Conservation (phyloP, 768 basidiomycete species). For the Suillus occidentalis region DNA sequence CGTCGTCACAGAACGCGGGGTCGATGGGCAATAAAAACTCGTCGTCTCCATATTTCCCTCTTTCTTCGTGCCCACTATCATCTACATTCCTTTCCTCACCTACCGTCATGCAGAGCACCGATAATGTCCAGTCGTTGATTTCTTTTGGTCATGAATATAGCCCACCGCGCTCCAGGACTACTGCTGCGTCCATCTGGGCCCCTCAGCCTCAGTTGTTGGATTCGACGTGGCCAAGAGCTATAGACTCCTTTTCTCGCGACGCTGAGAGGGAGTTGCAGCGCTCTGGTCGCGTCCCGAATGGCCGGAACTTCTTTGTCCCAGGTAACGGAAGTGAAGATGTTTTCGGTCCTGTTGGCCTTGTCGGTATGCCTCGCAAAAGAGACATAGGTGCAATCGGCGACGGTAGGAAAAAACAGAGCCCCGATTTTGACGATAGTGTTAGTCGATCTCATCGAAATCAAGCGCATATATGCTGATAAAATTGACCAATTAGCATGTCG, state of each 20-base stretch:
- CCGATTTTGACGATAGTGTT: constrained; percentile 52
- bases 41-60: constrained; percentile 28
- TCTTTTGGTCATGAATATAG: constrained; percentile 40
- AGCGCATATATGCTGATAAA: constrained; percentile 31
- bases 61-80: constrained; percentile 43
- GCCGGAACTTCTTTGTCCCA: constrained; percentile 21
- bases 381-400: constrained; percentile 77
- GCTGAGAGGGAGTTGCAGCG: constrained; percentile 42
- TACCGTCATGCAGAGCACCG: constrained; percentile 29
- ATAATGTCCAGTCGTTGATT: constrained; percentile 27
- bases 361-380: constrained; percentile 41
- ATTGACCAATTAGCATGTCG: constrained; percentile 59
- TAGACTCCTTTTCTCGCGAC: constrained; percentile 60
- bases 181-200: constrained; percentile 73
- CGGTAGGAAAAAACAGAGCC: constrained; percentile 63
- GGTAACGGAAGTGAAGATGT: constrained; percentile 54
- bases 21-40: constrained; percentile 35
- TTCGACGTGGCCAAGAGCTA: constrained; percentile 63
- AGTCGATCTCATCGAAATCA: constrained; percentile 23
- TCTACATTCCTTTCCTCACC: constrained; percentile 29
- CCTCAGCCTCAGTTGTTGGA: constrained; percentile 74
- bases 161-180: constrained; percentile 42
- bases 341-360: constrained; percentile 54
- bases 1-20: constrained; percentile 33
- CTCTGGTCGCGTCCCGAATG: constrained; percentile 27